phyloP scores from a whole-genome alignment of 192 early-diverging fungal species.

The Piromyces sp. region DNA sequence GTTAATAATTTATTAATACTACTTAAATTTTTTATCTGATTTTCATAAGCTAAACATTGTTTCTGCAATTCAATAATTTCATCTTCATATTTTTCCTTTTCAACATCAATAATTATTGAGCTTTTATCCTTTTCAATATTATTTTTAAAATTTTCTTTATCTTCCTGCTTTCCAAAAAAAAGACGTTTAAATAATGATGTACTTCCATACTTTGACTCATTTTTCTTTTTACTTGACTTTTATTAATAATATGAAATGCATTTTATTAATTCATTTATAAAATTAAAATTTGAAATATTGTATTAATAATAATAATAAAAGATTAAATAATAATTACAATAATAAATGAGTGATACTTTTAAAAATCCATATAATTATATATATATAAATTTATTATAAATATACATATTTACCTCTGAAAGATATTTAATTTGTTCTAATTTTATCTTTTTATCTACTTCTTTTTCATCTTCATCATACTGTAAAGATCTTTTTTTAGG shows the following conservation, averaged over 20 bases:
- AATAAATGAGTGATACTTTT: too few relatives aligned
- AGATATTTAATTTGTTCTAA: background rate
- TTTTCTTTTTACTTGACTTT: background rate
- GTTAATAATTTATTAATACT: background rate
- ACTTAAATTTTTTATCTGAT: background rate
- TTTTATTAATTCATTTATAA: too few relatives aligned
- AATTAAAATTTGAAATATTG: too few relatives aligned
- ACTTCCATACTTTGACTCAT: background rate
- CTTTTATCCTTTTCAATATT: background rate
- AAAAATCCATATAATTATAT: too few relatives aligned
- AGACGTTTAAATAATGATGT: background rate
- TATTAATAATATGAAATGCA: too few relatives aligned
- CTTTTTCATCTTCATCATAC: background rate
- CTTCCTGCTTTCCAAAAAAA: background rate
- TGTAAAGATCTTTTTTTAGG: background rate
- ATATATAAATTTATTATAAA: too few relatives aligned
- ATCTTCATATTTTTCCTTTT: background rate
- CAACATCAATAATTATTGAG: background rate
- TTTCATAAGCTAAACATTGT: background rate
- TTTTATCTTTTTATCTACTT: background rate
- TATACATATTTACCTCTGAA: background rate
- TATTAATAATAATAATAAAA: too few relatives aligned
- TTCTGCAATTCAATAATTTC: background rate
- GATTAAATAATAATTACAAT: too few relatives aligned
- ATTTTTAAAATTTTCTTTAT: background rate